Percentiles rank a stretch among this genome's conserved stretches.
These are phyloP conservation scores for Alternaria atra DNA, from an alignment of 2,329 filamentous ascomycete species.

Conservation along the genomic window DNA sequence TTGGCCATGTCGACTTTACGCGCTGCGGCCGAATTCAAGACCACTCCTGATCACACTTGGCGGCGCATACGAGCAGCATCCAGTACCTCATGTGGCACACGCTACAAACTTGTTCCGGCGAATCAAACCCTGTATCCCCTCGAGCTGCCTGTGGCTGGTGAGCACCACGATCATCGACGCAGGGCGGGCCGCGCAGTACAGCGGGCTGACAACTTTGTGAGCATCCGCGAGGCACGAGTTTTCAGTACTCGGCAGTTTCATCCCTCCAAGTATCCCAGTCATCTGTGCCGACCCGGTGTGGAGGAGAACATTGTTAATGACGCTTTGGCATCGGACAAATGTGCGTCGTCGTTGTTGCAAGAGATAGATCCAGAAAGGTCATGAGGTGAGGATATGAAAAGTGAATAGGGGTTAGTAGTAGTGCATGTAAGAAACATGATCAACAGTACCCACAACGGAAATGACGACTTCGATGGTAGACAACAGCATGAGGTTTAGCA, in stretches of 20 bases:
- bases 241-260: background rate
- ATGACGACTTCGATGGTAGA: background rate
- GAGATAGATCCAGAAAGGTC: no score
- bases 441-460: background rate
- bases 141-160: conserved; percentile 9
- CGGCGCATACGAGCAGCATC: conserved; percentile 35
- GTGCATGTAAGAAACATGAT: background rate
- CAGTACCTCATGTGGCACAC: conserved; percentile 28
- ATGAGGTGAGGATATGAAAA: background rate
- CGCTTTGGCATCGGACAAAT: no score
- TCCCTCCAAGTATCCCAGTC: background rate
- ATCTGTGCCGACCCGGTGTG: background rate
- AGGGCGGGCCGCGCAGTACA: conserved; percentile 18
- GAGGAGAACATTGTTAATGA: background rate
- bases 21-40: conserved; percentile 42
- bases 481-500: background rate
- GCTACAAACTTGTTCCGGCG: conserved; percentile 10
- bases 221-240: background rate
- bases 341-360: no score
- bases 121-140: background rate
- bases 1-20: conserved; percentile 38
- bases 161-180: conserved; percentile 5
- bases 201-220: conserved; percentile 14
- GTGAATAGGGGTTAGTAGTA: background rate
- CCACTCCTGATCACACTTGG: conserved; percentile 44